Conservation (phyloP, 2,329 filamentous ascomycete species). For the Teratosphaeria destructans region DNA sequence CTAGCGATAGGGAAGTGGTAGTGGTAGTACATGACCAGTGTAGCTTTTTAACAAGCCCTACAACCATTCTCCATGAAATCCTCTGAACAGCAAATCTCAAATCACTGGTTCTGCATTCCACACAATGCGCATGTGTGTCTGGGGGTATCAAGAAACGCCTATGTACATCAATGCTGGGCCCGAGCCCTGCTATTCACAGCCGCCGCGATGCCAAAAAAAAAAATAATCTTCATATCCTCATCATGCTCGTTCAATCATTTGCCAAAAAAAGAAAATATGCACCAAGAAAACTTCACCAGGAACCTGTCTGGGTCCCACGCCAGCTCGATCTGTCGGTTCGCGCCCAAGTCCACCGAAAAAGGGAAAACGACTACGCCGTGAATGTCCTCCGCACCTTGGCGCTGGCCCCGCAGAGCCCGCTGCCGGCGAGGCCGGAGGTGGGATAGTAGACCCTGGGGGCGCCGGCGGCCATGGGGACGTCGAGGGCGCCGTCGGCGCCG, state of each 20-base stretch:
- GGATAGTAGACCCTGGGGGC: constrained; percentile 29
- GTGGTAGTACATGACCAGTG: background rate
- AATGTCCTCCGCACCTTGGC: background rate
- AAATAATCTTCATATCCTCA: background rate
- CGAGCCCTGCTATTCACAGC: background rate
- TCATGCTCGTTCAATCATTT: background rate
- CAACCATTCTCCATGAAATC: background rate
- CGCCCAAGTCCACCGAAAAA: background rate
- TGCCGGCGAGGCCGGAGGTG: constrained; percentile 9
- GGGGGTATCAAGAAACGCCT: background rate
- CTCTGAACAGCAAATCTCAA: background rate
- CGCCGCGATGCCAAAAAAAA: background rate
- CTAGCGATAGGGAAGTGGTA: background rate
- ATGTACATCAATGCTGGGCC: background rate
- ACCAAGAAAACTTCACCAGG: background rate
- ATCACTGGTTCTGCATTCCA: background rate
- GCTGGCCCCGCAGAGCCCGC: constrained; percentile 10
- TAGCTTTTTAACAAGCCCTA: background rate
- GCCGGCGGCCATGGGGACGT: constrained; percentile 27
- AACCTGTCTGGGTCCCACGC: background rate
- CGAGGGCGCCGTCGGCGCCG: constrained; percentile 18
- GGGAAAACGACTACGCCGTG: background rate
- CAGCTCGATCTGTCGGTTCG: no score
- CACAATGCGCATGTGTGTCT: background rate
- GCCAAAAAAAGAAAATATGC: background rate